Evolutionary conservation across 2,329 filamentous ascomycete genomes (phyloP), one percentile per base, ranked within the genome.

Genomic region (Taxawa tesnikishii): DNA sequence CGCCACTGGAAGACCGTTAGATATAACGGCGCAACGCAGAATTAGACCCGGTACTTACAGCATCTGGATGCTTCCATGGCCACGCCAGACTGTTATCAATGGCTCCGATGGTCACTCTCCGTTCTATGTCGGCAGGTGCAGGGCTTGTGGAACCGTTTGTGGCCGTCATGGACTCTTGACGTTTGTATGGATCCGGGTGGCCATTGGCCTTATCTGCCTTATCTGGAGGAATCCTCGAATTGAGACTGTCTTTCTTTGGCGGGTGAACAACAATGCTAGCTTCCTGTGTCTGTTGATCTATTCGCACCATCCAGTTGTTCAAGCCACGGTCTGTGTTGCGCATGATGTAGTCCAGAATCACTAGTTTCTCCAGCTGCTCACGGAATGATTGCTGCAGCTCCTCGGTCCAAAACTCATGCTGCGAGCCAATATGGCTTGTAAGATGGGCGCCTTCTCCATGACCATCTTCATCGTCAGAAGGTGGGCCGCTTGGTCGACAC

Each of bases 241-340:
- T 29, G n/a, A 34, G 14, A 15, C 37, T 38, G 24, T 43, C 70
- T 23, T 75, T 67, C 62, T 67, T 83, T 50, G 65, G 92, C 8
- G 87, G 83, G 38, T 94, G 85, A 1, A 84, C 84, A 11, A 80
- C 78, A 42, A 98, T 83, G 6, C 81, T 83, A 9, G 90, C 88
- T 47, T 80, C 73, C 48, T 90, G 75, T 3, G 72, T 76, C 45
- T 84, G 73, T 68, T 77, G 83, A 55, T 98, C 87, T 18, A 98
- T 83, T 55, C 84, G 90, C 51, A 98, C 85, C 90, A 98, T 98
- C 90, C 90, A 98, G 48, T 98, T 98, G 54, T 98, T 90, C 35
- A 94, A 65, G 2, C 90, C 90, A 58, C 90, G 74, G 54, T 98
- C 90, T 2, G 90, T 98, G 51, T 98, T 98, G 36, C 90, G 75